Conservation (phyloP, 1,139 yeast species). For the Saccharomyces hybrid region DNA sequence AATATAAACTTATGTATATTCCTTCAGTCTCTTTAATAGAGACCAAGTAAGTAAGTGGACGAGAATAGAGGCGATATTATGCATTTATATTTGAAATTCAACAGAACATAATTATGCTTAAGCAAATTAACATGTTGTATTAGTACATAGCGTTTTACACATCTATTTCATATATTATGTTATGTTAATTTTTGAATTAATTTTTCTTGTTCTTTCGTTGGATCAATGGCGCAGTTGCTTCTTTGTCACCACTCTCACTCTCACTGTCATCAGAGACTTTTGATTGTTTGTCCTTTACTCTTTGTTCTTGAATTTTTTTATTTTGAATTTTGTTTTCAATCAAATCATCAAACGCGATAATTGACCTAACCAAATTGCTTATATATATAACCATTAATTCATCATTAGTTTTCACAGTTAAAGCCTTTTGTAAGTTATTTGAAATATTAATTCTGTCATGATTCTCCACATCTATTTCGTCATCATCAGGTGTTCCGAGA, state of each 20-base stretch:
- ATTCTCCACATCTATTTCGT: conserved; percentile 24
- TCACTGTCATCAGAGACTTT: background rate
- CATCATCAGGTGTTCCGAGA: conserved; percentile 38
- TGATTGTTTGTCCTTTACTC: conserved; percentile 13
- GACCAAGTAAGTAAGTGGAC: background rate
- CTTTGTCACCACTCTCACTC: background rate
- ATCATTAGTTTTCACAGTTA: conserved; percentile 89
- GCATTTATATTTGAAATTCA: background rate
- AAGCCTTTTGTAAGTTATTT: conserved; percentile 64
- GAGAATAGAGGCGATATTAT: background rate
- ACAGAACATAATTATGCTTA: background rate
- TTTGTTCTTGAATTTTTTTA: conserved; percentile 43
- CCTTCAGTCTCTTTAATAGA: background rate
- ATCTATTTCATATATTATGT: background rate
- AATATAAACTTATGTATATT: conserved; percentile 1
- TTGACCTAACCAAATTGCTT: conserved; percentile 83
- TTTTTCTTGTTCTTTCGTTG: background rate
- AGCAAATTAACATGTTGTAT: background rate
- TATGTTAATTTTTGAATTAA: background rate
- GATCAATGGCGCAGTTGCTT: background rate
- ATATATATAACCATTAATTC: conserved; percentile 91
- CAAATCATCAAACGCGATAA: conserved; percentile 92
- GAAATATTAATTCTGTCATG: conserved; percentile 19
- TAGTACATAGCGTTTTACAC: background rate
- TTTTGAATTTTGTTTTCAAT: conserved; percentile 93